Percentiles rank a stretch among this genome's conserved stretches.
Evolutionary conservation across 176 grass and related monocot genomes (phyloP).

Genomic region (Musa troglodytarum): DNA sequence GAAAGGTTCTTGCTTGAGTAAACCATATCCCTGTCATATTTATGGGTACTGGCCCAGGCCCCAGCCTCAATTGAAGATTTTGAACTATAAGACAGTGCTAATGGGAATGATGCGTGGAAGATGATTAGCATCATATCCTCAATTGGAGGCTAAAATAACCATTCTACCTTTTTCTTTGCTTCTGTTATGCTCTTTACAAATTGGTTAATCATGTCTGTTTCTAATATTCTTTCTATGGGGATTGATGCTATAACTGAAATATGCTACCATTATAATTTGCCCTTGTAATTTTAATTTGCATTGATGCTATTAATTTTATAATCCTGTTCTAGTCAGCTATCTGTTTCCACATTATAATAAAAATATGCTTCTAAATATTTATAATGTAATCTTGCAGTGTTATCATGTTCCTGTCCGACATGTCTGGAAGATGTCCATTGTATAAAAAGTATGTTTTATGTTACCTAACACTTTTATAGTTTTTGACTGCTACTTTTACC

Average conservation of each 20-base stretch:
- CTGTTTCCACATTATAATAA: not conserved
- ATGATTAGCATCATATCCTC: not conserved
- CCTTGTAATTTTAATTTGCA: too few species aligned
- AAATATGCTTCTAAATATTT: slow-evolving; percentile 19
- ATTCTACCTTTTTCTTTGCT: not conserved
- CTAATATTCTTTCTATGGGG: not conserved
- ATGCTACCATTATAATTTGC: too few species aligned
- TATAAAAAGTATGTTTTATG: slow-evolving; percentile 71
- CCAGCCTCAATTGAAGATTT: too few species aligned
- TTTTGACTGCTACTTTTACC: not conserved
- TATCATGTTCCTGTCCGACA: slow-evolving; percentile 92
- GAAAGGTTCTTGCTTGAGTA: too few species aligned
- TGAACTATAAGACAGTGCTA: too few species aligned
- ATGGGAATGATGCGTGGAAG: not conserved
- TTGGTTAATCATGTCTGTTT: not conserved
- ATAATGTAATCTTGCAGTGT: slow-evolving; percentile 47
- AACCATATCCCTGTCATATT: not conserved
- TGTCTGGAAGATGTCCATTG: slow-evolving; percentile 94
- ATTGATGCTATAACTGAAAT: not conserved
- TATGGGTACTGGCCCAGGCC: not conserved
- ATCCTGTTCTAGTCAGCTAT: too few species aligned
- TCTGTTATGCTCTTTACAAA: not conserved
- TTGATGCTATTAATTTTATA: too few species aligned
- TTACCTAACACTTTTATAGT: slow-evolving; percentile 13
- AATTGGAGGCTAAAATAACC: not conserved